Evolutionary conservation across 371 early-diverging fungal species (phyloP).

Genomic region (Lichtheimia hyalospora): DNA sequence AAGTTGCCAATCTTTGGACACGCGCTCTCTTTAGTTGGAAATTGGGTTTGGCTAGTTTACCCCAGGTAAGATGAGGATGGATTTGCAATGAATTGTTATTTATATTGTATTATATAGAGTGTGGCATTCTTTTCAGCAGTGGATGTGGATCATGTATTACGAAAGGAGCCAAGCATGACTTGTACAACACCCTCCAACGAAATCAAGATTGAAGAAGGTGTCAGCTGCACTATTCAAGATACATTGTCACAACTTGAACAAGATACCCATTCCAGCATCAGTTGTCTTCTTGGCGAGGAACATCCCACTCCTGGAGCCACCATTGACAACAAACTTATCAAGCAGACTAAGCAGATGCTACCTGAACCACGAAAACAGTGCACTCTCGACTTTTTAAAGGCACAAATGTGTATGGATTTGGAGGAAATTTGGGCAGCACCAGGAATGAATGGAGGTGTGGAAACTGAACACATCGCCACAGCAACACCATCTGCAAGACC

Average conservation of each 20-base stretch:
- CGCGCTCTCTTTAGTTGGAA: slow-evolving; percentile 86
- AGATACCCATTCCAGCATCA: not conserved
- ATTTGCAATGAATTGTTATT: not conserved
- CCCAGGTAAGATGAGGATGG: slow-evolving; percentile 65
- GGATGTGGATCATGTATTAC: slow-evolving; percentile 90
- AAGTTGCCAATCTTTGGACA: slow-evolving; percentile 94
- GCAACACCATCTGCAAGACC: not conserved
- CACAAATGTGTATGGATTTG: slow-evolving; percentile 40
- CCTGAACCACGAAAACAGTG: slow-evolving; percentile 9
- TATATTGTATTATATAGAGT: slow-evolving; percentile 45
- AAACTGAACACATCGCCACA: not conserved
- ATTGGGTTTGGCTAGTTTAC: slow-evolving; percentile 86
- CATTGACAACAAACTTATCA: not conserved
- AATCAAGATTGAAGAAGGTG: slow-evolving; percentile 62
- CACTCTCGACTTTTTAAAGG: slow-evolving; percentile 29
- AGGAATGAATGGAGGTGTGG: not conserved
- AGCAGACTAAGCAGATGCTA: slow-evolving; percentile 1
- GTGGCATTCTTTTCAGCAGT: slow-evolving; percentile 96
- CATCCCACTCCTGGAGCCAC: not conserved
- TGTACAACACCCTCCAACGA: slow-evolving; percentile 80
- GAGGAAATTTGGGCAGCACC: not conserved
- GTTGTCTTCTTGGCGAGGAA: not conserved
- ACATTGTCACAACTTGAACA: slow-evolving; percentile 33
- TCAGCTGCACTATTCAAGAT: slow-evolving; percentile 54
- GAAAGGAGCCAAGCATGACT: slow-evolving; percentile 87